phyloP scores from a whole-genome alignment of 164 flowering plant species.

The Vitis rupestris region DNA sequence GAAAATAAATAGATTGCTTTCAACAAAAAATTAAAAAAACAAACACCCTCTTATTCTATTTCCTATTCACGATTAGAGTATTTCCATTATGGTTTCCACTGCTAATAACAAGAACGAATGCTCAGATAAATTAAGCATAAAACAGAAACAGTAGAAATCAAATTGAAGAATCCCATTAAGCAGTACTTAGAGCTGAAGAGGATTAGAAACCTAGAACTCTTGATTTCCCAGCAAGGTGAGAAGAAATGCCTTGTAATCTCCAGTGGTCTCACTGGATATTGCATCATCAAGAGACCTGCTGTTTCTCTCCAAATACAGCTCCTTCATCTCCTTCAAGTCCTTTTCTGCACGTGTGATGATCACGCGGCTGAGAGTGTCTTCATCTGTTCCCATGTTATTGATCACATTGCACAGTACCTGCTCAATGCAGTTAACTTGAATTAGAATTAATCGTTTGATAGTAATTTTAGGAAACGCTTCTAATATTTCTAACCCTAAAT shows the following conservation, averaged over 20 bases:
- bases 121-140: too few species aligned
- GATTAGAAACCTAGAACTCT: background rate
- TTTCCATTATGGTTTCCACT: too few species aligned
- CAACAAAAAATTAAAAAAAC: too few species aligned
- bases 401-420: conserved; percentile 53
- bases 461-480: fast-evolving
- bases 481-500: too few species aligned
- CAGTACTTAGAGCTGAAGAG: too few species aligned
- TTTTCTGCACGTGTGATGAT: conserved; percentile 78
- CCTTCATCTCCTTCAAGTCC: conserved; percentile 71
- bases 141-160: too few species aligned
- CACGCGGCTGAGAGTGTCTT: conserved; percentile 74
- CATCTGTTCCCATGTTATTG: conserved; percentile 68
- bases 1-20: too few species aligned
- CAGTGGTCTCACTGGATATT: conserved; percentile 58
- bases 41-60: too few species aligned
- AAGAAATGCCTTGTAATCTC: conserved; percentile 72
- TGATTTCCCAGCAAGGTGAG: conserved; percentile 43
- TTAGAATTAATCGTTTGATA: background rate
- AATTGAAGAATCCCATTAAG: too few species aligned
- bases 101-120: too few species aligned
- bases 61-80: too few species aligned
- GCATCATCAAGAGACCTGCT: conserved; percentile 60
- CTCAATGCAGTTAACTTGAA: background rate
- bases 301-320: conserved; percentile 60